These are phyloP conservation scores for Podila clonocystis DNA, from an alignment of 192 early-diverging fungal genomes.

Conservation along the genomic window DNA sequence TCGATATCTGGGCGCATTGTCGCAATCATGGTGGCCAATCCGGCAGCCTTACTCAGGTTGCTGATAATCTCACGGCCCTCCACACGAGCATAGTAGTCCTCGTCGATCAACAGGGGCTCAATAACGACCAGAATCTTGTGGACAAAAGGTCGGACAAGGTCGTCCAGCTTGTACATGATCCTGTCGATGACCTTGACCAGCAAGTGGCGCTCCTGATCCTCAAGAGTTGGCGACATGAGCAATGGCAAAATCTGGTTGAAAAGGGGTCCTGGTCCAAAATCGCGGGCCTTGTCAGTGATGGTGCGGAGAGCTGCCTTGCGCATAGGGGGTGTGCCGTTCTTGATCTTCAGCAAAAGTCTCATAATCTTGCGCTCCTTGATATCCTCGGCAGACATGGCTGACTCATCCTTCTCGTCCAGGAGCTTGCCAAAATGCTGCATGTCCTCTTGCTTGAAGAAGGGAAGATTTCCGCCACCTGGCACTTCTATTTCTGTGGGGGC, in stretches of 20 bases:
- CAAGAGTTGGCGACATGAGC: constrained; percentile 95
- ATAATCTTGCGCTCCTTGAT: constrained; percentile 96
- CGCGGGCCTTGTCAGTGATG: constrained; percentile 95
- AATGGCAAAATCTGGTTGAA: constrained; percentile 97
- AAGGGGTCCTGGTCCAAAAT: constrained; percentile 92
- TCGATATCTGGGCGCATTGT: constrained; percentile 99
- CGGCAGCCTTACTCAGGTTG: constrained; percentile 97
- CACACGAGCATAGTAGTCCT: constrained; percentile 96
- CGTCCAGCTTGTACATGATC: constrained; percentile 95
- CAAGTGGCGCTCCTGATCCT: constrained; percentile 98
- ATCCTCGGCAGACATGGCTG: constrained; percentile 84
- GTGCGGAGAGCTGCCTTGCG: constrained; percentile 94
- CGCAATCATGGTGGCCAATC: constrained; percentile 97
- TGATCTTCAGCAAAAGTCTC: constrained; percentile 95
- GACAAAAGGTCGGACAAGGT: constrained; percentile 94
- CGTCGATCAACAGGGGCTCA: constrained; percentile 96
- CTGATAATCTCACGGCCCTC: constrained; percentile 98
- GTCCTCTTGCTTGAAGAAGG: constrained; percentile 97
- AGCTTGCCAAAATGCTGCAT: constrained; percentile 97
- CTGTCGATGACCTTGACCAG: constrained; percentile 98
- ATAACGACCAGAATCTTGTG: constrained; percentile 99
- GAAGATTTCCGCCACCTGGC: constrained; percentile 86
- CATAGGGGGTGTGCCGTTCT: constrained; percentile 96
- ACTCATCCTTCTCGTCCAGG: constrained; percentile 86
- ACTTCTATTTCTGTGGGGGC: constrained; percentile 75